phyloP scores from a whole-genome alignment of 352 stramenopile species.

The Phytophthora fragariae region DNA sequence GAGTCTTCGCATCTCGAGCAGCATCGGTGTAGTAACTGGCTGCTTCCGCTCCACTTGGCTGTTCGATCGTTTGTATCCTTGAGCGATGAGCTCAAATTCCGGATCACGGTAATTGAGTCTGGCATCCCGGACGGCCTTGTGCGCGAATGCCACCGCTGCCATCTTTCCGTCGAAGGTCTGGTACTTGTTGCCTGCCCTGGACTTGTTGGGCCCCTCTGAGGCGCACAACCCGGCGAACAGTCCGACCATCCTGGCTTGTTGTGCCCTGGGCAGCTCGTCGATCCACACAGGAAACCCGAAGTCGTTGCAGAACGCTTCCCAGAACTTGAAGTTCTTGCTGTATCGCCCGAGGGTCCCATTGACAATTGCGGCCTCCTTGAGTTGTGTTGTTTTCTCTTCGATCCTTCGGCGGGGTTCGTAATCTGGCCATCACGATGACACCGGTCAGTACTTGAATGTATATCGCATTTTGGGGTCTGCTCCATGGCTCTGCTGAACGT shows the following conservation, averaged over 20 bases:
- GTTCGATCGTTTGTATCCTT: background rate
- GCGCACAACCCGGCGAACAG: constrained; percentile 28
- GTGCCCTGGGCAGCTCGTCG: constrained; percentile 30
- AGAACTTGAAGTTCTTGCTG: constrained; percentile 25
- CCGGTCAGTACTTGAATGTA: constrained; percentile 1
- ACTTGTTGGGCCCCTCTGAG: constrained; percentile 9
- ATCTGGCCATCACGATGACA: background rate
- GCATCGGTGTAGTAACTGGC: constrained; percentile 41
- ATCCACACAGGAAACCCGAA: constrained; percentile 33
- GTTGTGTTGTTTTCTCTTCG: background rate
- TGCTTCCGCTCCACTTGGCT: constrained; percentile 42
- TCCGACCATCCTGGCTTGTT: constrained; percentile 32
- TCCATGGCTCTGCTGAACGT: constrained; percentile 13
- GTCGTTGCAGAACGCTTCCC: constrained; percentile 20
- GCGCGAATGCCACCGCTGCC: background rate
- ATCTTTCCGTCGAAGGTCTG: background rate
- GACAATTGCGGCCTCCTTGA: background rate
- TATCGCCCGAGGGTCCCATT: constrained; percentile 3
- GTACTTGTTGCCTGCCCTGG: background rate
- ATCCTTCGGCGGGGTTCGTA: background rate
- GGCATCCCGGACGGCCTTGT: background rate
- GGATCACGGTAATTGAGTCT: background rate
- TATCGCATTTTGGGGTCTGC: constrained; percentile 8
- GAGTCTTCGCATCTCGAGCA: constrained; percentile 22
- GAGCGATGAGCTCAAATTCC: background rate